Conservation (phyloP, 768 basidiomycete species). For the Russula emetica region DNA sequence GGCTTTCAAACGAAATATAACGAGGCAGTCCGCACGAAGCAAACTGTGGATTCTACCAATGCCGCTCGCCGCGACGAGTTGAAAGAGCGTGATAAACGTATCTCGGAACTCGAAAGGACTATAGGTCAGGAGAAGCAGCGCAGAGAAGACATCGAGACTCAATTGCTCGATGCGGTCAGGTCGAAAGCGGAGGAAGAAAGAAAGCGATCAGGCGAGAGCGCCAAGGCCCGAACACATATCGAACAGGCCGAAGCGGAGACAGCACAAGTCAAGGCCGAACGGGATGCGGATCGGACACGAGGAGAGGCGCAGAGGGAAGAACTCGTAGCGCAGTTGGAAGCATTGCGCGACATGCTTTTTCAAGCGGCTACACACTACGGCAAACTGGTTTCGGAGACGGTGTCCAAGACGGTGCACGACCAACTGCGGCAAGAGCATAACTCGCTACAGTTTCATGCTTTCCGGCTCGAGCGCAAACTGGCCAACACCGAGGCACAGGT, state of each 20-base stretch:
- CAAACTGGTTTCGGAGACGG: constrained; percentile 33
- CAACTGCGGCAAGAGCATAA: constrained; percentile 33
- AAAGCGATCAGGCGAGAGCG: constrained; percentile 35
- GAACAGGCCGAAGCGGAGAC: constrained; percentile 39
- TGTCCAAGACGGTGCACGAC: constrained; percentile 29
- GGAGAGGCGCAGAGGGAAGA: constrained; percentile 42
- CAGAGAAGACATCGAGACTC: constrained; percentile 45
- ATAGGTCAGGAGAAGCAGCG: constrained; percentile 48
- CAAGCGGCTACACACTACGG: constrained; percentile 48
- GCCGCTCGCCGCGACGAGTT: constrained; percentile 51
- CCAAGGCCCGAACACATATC: constrained; percentile 39
- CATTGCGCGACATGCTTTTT: constrained; percentile 43
- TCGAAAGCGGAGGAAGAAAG: constrained; percentile 43
- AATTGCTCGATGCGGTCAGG: constrained; percentile 40
- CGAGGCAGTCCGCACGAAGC: constrained; percentile 50
- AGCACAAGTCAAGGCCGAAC: constrained; percentile 34
- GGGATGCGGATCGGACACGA: constrained; percentile 35
- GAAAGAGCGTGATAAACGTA: constrained; percentile 48
- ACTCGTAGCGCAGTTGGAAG: constrained; percentile 49
- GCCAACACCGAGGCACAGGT: constrained; percentile 67
- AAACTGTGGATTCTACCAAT: constrained; percentile 47
- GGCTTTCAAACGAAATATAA: constrained; percentile 50
- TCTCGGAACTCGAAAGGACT: constrained; percentile 54
- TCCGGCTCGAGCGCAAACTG: constrained; percentile 63
- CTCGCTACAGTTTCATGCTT: constrained; percentile 42